These are phyloP conservation scores for Protomyces gravidus DNA, from an alignment of 1,139 yeast species.

Conservation along the genomic window DNA sequence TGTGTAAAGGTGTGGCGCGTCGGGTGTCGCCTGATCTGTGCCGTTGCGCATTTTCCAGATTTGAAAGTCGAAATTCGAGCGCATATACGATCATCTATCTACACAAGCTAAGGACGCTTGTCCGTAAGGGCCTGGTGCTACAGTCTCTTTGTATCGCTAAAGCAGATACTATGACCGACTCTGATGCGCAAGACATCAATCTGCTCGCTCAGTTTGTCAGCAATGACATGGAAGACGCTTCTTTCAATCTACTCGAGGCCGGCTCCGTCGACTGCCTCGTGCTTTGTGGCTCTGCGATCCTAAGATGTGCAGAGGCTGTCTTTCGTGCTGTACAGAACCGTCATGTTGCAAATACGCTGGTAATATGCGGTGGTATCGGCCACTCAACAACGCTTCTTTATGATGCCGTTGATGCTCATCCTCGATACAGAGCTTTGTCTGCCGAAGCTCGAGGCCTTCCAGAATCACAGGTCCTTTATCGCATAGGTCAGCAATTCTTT, in stretches of 20 bases:
- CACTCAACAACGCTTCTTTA: constrained; percentile 16
- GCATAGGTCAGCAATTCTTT: constrained; percentile 5
- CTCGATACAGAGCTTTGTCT: not conserved
- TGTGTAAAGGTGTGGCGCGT: no score
- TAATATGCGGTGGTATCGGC: constrained; percentile 22
- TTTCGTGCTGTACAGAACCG: constrained; percentile 10
- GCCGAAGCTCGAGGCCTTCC: not conserved
- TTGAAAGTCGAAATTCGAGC: not conserved
- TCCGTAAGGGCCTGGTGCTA: no score
- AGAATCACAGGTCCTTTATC: constrained; percentile 2
- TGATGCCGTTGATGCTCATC: constrained; percentile 8
- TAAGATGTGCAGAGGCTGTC: constrained; percentile 20
- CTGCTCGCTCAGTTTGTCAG: constrained; percentile 6
- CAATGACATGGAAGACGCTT: not conserved
- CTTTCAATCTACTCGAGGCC: not conserved
- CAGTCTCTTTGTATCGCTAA: no score
- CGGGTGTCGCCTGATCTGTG: not conserved
- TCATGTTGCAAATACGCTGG: constrained; percentile 12
- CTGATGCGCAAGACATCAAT: constrained; percentile 4
- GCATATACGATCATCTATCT: no score
- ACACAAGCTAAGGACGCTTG: not conserved
- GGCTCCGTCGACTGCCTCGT: constrained; percentile 7
- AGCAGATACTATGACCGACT: constrained; percentile 5
- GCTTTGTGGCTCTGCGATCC: constrained; percentile 21
- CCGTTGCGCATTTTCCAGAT: not conserved